Conservation (phyloP, 305 asterid species). For the Solanum hybrid region DNA sequence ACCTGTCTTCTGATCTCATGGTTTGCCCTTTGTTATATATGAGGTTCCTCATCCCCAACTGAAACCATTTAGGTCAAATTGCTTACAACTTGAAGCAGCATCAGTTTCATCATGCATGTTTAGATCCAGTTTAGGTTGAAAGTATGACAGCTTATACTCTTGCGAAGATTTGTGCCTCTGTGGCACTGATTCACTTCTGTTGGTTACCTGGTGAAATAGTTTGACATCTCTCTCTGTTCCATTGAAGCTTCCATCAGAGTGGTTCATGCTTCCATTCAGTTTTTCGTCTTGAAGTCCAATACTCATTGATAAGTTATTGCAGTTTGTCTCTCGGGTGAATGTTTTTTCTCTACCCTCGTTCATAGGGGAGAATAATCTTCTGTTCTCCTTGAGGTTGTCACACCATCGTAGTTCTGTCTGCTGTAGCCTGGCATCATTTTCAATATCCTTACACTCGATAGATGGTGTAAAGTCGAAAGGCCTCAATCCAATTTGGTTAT, state of each 20-base stretch:
- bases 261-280: slow-evolving; percentile 32
- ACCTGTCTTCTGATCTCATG: neutral
- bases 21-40: neutral
- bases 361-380: slow-evolving; percentile 19
- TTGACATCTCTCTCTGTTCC: slow-evolving; percentile 26
- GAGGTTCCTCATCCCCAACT: slow-evolving; percentile 45
- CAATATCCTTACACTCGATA: slow-evolving; percentile 20
- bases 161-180: slow-evolving; percentile 38
- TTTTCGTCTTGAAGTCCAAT: slow-evolving; percentile 47
- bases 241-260: slow-evolving; percentile 9
- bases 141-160: slow-evolving; percentile 35
- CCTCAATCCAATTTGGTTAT: slow-evolving; percentile 29
- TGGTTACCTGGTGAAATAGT: slow-evolving; percentile 13
- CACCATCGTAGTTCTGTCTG: slow-evolving; percentile 43
- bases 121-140: slow-evolving; percentile 54
- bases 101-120: slow-evolving; percentile 45
- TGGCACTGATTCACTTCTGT: slow-evolving; percentile 12
- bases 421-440: slow-evolving; percentile 22
- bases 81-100: slow-evolving; percentile 58
- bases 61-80: slow-evolving; percentile 63
- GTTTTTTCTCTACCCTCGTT: slow-evolving; percentile 34
- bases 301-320: slow-evolving; percentile 56
- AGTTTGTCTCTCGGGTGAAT: slow-evolving; percentile 19
- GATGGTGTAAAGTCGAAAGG: slow-evolving; percentile 27
- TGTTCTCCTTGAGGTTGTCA: slow-evolving; percentile 36